Conservation (phyloP, 2,329 filamentous ascomycete genomes). For the Pseudopithomyces chartarum region DNA sequence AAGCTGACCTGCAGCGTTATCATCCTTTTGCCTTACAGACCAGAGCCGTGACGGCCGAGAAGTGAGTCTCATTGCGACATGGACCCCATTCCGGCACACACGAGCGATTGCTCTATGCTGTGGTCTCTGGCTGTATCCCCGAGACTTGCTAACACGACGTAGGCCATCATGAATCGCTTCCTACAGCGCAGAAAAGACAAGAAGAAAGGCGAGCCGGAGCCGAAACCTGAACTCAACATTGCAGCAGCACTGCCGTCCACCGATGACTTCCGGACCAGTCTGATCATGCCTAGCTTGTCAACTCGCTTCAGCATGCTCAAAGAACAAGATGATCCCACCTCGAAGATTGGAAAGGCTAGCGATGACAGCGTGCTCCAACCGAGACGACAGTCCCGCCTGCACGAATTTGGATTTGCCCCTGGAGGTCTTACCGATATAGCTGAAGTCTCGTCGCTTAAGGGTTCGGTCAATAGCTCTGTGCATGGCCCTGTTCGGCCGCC, state of each 20-base stretch:
- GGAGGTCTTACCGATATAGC: slow-evolving; percentile 79
- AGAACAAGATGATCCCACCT: slow-evolving; percentile 90
- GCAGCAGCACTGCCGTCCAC: slow-evolving; percentile 74
- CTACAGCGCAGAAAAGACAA: slow-evolving; percentile 65
- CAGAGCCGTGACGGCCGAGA: slow-evolving; percentile 5
- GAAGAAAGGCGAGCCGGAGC: slow-evolving; percentile 56
- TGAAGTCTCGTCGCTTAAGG: slow-evolving; percentile 78
- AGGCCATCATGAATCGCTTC: slow-evolving; percentile 73
- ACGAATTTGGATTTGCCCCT: slow-evolving; percentile 69
- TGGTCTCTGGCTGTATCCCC: slow-evolving; percentile 8
- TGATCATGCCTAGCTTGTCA: slow-evolving; percentile 93
- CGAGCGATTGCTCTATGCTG: slow-evolving; percentile 15
- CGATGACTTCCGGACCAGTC: slow-evolving; percentile 92
- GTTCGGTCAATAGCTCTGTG: slow-evolving; percentile 27
- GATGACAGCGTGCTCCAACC: slow-evolving; percentile 91
- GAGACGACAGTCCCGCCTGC: slow-evolving; percentile 77
- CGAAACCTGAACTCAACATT: slow-evolving; percentile 73
- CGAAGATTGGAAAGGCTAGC: slow-evolving; percentile 88
- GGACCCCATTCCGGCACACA: slow-evolving; percentile 6
- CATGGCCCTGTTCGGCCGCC: slow-evolving; percentile 55
- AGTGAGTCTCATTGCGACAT: slow-evolving; percentile 23
- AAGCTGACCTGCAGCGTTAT: slow-evolving; percentile 14
- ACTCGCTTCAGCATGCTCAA: slow-evolving; percentile 95
- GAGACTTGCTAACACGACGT: slow-evolving; percentile 24
- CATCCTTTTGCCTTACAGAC: slow-evolving; percentile 5